A percentile compares a stretch with the other conserved stretches of the same genome.
These are phyloP conservation scores for Cercospora sp. DNA, from an alignment of 2,329 filamentous ascomycete species.

Conservation along the genomic window DNA sequence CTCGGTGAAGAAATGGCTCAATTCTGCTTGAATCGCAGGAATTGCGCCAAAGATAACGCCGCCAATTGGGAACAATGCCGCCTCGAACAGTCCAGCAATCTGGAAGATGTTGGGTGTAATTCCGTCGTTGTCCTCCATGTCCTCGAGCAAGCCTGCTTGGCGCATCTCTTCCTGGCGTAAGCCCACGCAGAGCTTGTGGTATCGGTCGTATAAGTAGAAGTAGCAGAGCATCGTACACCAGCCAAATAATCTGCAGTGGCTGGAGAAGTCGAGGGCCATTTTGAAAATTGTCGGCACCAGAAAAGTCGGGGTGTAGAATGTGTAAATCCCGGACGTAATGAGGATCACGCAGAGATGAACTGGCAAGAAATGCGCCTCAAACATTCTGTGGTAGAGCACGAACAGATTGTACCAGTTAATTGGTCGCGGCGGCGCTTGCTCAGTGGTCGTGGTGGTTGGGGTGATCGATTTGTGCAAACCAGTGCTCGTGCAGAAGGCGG, in stretches of 20 bases:
- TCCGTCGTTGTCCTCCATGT: slow-evolving; percentile 49
- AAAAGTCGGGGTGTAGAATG: slow-evolving; percentile 54
- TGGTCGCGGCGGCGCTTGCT: slow-evolving; percentile 24
- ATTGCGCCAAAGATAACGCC: slow-evolving; percentile 68
- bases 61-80: slow-evolving; percentile 64
- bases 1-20: slow-evolving; percentile 69
- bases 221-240: slow-evolving; percentile 64
- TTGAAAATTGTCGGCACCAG: slow-evolving; percentile 55
- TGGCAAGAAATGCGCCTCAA: slow-evolving; percentile 71
- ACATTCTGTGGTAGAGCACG: slow-evolving; percentile 65
- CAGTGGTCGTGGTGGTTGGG: slow-evolving; percentile 22
- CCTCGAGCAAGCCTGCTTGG: slow-evolving; percentile 62
- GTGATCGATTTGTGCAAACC: slow-evolving; percentile 33
- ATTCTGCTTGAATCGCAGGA: slow-evolving; percentile 65
- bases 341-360: slow-evolving; percentile 67
- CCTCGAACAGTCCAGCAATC: slow-evolving; percentile 58
- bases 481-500: slow-evolving; percentile 35
- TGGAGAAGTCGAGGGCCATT: slow-evolving; percentile 63
- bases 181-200: slow-evolving; percentile 62
- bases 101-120: slow-evolving; percentile 33
- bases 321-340: slow-evolving; percentile 62
- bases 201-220: slow-evolving; percentile 67
- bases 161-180: slow-evolving; percentile 66
- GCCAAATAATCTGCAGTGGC: slow-evolving; percentile 59
- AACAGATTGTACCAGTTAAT: slow-evolving; percentile 53